A percentile compares a stretch with the other conserved stretches of the same genome.
These are phyloP conservation scores for Colletotrichum sp. DNA, from an alignment of 2,329 filamentous ascomycete species.

Conservation along the genomic window DNA sequence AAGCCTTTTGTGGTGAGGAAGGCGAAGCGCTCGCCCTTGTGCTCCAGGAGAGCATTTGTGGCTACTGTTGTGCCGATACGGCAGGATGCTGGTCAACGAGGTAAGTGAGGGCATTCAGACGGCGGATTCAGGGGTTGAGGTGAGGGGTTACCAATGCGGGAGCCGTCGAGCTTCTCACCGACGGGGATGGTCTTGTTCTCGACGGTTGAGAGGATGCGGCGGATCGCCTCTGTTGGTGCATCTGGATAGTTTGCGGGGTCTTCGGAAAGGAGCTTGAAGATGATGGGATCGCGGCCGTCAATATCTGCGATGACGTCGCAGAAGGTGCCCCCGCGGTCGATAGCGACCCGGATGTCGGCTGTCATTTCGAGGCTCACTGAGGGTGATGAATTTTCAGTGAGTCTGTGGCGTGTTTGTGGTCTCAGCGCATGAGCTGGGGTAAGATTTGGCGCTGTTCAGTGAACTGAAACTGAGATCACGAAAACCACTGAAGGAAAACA, in stretches of 20 bases:
- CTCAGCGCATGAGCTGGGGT: background rate
- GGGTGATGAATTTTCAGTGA: background rate
- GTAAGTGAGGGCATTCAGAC: background rate
- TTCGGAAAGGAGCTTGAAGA: constrained; percentile 78
- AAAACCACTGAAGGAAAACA: background rate
- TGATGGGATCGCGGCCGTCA: constrained; percentile 68
- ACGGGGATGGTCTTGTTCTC: constrained; percentile 60
- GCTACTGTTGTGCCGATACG: constrained; percentile 80
- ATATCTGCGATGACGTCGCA: constrained; percentile 73
- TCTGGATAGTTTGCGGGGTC: constrained; percentile 75
- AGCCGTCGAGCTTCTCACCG: constrained; percentile 35
- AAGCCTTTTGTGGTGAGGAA: constrained; percentile 74
- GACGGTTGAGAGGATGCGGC: constrained; percentile 67
- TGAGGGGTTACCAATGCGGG: constrained; percentile 30
- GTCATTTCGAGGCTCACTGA: background rate
- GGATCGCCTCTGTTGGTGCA: constrained; percentile 74
- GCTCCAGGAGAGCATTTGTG: constrained; percentile 75
- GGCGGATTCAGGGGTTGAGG: background rate
- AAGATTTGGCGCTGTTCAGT: background rate
- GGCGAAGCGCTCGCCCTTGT: constrained; percentile 74
- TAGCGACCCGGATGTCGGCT: constrained; percentile 32
- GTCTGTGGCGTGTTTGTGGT: background rate
- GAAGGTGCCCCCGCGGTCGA: constrained; percentile 74
- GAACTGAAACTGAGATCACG: background rate
- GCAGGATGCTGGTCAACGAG: constrained; percentile 60